Base-by-base conservation (phyloP, 495 filamentous ascomycete genomes). In the Astrothelium subdiscretum region DNA sequence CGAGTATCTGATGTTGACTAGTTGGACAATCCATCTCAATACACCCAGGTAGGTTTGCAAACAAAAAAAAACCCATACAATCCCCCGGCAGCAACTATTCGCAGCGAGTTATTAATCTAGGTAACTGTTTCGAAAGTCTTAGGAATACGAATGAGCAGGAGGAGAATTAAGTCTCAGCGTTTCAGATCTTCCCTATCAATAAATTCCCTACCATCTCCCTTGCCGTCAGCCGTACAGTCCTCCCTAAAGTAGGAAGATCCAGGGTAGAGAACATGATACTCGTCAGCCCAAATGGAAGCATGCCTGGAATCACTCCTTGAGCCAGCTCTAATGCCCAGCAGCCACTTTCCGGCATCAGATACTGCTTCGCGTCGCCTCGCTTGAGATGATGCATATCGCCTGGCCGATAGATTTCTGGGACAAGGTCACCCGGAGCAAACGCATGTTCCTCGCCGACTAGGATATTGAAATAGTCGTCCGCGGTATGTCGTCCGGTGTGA, bases 381-480 rank as follows among this genome's bases (percentile, higher is more conserved):
- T 66, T 78, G 67, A 95, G 80, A 77, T 91, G 85, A 80, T 95
- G 89, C 62, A 92, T 80, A 68, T 77, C 80, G 32, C 90, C 90
- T 61, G 83, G 76, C 5, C 86, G 84, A 78, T 91, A 95, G 57
- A 88, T 74, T 74, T 90, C 87, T 59, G 86, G 80, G 71, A 83
- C 80, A 77, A 83, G 89, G 65, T 78, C 68, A 61, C 88, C 88
- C 12, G 89, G 85, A 3, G 80, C 77, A 78, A 87, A 87, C 60
- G 89, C 87, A 44, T 81, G 75, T 73, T 95, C 85, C 59, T 83
- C 83, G 63, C 90, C 90, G 26, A 76, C 73, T 31, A 95, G 80
- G 80, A 95, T 94, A 78, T 91, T 83, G 82, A 95, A 95, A 81
- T 91, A 95, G 78, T 95, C 90, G 75, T 95, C 88, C 3, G 89